phyloP scores from a whole-genome alignment of 2,329 filamentous ascomycete genomes.

The Xylariaceae sp. region DNA sequence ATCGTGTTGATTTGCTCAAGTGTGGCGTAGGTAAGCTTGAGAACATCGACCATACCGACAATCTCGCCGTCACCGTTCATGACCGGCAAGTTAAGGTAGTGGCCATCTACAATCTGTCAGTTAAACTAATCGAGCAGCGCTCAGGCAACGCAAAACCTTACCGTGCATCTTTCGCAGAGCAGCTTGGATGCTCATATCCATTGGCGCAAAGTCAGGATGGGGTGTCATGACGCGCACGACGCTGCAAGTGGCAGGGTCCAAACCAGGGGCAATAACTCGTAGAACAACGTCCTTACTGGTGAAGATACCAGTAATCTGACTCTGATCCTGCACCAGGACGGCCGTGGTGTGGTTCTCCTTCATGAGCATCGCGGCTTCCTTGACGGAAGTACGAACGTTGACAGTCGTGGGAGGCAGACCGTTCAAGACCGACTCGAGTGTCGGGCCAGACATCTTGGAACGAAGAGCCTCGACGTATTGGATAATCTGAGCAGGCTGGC shows the following conservation, averaged over 20 bases:
- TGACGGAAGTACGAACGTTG: conserved; percentile 91
- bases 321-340: conserved; percentile 91
- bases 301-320: conserved; percentile 97
- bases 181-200: conserved; percentile 98
- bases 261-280: conserved; percentile 91
- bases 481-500: conserved; percentile 96
- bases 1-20: conserved; percentile 98
- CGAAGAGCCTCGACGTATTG: conserved; percentile 96
- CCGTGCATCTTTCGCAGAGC: conserved; percentile 98
- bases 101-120: conserved; percentile 62
- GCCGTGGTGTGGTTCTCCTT: conserved; percentile 98
- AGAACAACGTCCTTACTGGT: conserved; percentile 99
- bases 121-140: neutral
- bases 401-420: conserved; percentile 91
- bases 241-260: conserved; percentile 92
- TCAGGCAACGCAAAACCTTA: conserved; percentile 41
- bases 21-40: conserved; percentile 96
- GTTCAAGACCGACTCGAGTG: conserved; percentile 87
- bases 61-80: conserved; percentile 98
- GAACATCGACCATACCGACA: conserved; percentile 97
- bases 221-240: conserved; percentile 99
- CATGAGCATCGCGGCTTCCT: conserved; percentile 92
- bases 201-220: conserved; percentile 95
- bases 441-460: conserved; percentile 95
- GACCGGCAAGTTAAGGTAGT: conserved; percentile 95